Conservation (phyloP, 2,329 filamentous ascomycete species). For the Proliferodiscus dingleyae region DNA sequence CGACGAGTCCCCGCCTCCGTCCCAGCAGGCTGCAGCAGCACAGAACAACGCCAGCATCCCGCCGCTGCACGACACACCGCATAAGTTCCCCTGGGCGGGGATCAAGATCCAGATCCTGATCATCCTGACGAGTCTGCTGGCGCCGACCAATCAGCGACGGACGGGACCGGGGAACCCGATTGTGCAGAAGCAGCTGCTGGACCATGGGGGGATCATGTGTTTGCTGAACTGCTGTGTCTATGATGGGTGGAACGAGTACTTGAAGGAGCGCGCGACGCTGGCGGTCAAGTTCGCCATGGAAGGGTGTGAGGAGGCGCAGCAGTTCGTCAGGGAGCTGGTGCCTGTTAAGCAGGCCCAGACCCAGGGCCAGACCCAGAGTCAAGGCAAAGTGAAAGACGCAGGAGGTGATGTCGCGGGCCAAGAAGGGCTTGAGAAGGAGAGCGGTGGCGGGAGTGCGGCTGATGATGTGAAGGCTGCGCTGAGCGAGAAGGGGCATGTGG, state of each 20-base stretch:
- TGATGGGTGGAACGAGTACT: conserved; percentile 90
- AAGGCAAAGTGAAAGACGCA: conserved; percentile 1
- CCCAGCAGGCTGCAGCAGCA: too few relatives aligned
- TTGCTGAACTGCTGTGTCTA: conserved; percentile 86
- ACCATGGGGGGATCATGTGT: conserved; percentile 79
- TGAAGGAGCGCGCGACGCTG: conserved; percentile 85
- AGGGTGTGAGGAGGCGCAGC: conserved; percentile 67
- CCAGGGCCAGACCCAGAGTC: conserved; percentile 18
- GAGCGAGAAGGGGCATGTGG: neutral
- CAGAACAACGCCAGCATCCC: conserved; percentile 34
- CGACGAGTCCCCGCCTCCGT: conserved; percentile 37
- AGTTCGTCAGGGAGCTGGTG: conserved; percentile 56
- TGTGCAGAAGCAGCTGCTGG: conserved; percentile 84
- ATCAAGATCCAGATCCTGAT: conserved; percentile 91
- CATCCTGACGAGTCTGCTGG: conserved; percentile 82
- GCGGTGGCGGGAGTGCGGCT: neutral
- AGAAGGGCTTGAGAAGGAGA: neutral
- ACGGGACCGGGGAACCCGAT: conserved; percentile 60
- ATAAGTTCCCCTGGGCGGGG: conserved; percentile 63
- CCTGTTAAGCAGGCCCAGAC: conserved; percentile 27
- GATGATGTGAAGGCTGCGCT: neutral
- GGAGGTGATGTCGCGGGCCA: neutral
- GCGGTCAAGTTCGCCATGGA: conserved; percentile 81
- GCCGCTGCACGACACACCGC: conserved; percentile 57
- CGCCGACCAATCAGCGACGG: conserved; percentile 64